These are phyloP conservation scores for Pichia sp. DNA, from an alignment of 1,139 yeast genomes.

Conservation along the genomic window DNA sequence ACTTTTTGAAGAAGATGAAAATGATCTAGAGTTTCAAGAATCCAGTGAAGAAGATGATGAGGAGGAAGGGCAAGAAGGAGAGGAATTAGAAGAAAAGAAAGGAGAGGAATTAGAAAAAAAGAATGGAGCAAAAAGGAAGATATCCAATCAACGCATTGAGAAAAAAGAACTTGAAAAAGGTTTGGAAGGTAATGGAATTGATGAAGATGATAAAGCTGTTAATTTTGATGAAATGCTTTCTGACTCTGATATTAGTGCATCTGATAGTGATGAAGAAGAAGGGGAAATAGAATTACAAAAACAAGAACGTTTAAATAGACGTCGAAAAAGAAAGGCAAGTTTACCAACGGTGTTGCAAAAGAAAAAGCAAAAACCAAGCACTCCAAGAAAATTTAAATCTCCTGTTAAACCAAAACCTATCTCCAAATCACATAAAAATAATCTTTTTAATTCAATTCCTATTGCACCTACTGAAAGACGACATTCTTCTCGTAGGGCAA, in stretches of 20 bases:
- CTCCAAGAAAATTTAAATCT: slow-evolving; percentile 16
- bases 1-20: slow-evolving; percentile 72
- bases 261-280: slow-evolving; percentile 48
- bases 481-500: slow-evolving; percentile 72
- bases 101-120: slow-evolving; percentile 12
- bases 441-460: slow-evolving; percentile 31
- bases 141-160: no score
- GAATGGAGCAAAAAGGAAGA: background rate
- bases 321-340: slow-evolving; percentile 32
- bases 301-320: slow-evolving; percentile 42
- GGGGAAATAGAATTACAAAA: slow-evolving; percentile 61
- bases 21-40: slow-evolving; percentile 65
- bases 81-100: slow-evolving; percentile 23
- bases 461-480: slow-evolving; percentile 48
- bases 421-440: background rate
- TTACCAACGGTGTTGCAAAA: slow-evolving; percentile 22
- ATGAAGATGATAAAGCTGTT: slow-evolving; percentile 31
- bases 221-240: slow-evolving; percentile 38
- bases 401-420: slow-evolving; percentile 14
- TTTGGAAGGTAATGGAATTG: slow-evolving; percentile 8
- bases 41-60: slow-evolving; percentile 23
- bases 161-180: no score
- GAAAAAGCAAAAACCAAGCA: slow-evolving; percentile 10
- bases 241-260: slow-evolving; percentile 35
- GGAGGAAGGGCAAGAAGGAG: slow-evolving; percentile 21